Evolutionary conservation across 2,329 filamentous ascomycete genomes (phyloP).

Genomic region (Claviceps purpurea): DNA sequence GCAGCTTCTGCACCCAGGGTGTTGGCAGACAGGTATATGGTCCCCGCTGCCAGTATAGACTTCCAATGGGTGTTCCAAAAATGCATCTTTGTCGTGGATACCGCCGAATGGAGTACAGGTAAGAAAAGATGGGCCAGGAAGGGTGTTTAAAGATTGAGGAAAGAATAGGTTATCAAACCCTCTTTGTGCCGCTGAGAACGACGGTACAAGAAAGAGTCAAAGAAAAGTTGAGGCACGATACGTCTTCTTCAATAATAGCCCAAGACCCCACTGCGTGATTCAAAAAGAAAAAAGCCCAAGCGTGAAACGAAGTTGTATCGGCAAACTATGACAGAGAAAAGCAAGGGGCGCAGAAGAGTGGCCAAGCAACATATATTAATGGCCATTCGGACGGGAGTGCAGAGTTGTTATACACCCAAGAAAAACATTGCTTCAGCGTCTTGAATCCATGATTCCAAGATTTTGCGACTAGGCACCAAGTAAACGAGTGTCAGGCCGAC

Average conservation of each 20-base stretch:
- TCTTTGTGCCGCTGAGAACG: background rate
- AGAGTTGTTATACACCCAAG: background rate
- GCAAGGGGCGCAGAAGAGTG: background rate
- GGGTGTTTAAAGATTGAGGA: no score
- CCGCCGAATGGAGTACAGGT: background rate
- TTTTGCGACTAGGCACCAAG: background rate
- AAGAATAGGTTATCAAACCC: background rate
- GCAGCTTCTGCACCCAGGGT: constrained; percentile 5
- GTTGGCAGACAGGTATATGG: background rate
- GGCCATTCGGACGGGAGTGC: background rate
- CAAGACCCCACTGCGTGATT: background rate
- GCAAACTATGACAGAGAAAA: background rate
- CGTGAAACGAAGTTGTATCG: background rate
- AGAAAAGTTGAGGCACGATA: background rate
- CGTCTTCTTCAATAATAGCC: background rate
- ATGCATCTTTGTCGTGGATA: background rate
- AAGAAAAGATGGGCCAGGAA: background rate
- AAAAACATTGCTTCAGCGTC: background rate
- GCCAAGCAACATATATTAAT: background rate
- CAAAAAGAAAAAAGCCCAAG: background rate
- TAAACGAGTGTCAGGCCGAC: background rate
- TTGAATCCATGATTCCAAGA: background rate
- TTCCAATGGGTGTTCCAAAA: background rate
- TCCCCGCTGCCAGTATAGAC: constrained; percentile 5
- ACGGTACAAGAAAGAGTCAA: background rate